Base-by-base conservation (phyloP, 441 rosid species). In the Metrosideros polymorpha region DNA sequence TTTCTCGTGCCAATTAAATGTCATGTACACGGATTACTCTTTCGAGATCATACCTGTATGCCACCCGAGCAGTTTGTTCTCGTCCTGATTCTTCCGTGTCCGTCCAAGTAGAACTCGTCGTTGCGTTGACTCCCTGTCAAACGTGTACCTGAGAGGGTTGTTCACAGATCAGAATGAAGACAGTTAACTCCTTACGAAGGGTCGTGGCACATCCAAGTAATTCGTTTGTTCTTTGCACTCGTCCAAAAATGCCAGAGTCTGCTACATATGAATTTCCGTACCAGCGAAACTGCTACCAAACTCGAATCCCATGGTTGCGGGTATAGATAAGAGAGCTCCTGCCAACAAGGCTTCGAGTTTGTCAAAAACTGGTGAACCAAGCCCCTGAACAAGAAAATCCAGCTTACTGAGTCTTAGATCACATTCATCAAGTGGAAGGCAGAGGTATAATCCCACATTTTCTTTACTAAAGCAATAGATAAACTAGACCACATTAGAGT, bases 201-300 rank as follows among this genome's bases (percentile, higher is more conserved):
- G 52, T 53, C 77, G 32, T 54, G 29, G 61, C 42, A 17, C 71
- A 84, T 29, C 79, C 82, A 50, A 84, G 43, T 50, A 84, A 84
- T 88, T 49, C 71, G 32, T 56, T 53, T 6, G 18, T 13, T 47
- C 86, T 63, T 63, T 4, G 53, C 35, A 35, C 71, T 82, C 24
- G 66, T 51, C 85, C 43, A 27, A 55, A 49, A 77, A 87, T 57
- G 85, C 19, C n/a, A 3, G 6, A 35, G 76, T 49, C 61, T 52
- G 42, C 49, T n/a, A 85, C 6, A 50, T 43, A 43, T 17, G 52
- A 86, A 79, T 85, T 52, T 87, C 77, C 49, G 82, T 82, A 97
- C 99, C 99, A 94, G 96, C 90, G 90, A 97, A 97, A 45, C 99
- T 97, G 83, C 99, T 96, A 61, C 99, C 99, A 91, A 97, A 85